phyloP scores from a whole-genome alignment of 2,329 filamentous ascomycete species.

The Monosporascus sp. region DNA sequence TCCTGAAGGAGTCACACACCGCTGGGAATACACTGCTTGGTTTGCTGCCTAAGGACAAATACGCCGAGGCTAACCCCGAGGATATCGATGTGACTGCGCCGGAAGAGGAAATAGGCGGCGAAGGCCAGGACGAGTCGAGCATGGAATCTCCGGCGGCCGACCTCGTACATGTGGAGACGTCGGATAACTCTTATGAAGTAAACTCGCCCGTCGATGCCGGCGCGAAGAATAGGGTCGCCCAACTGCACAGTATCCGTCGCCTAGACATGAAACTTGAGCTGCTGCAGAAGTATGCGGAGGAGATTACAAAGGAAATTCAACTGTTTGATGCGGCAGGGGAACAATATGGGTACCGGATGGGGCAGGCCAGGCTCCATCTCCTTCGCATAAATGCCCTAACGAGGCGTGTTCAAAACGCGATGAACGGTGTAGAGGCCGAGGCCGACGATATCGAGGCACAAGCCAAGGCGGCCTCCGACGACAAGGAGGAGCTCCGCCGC shows the following conservation, averaged over 20 bases:
- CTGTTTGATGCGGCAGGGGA: conserved; percentile 11
- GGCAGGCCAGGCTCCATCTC: conserved; percentile 25
- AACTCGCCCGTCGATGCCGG: background rate
- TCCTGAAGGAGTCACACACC: background rate
- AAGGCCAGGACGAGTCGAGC: conserved; percentile 18
- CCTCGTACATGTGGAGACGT: conserved; percentile 5
- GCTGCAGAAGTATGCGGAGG: conserved; percentile 2
- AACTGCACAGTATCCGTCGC: background rate
- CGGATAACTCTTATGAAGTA: conserved; percentile 3
- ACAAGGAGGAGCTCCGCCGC: conserved; percentile 15
- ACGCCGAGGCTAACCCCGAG: conserved; percentile 31
- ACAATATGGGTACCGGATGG: conserved; percentile 10
- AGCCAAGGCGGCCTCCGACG: conserved; percentile 2
- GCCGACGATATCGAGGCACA: conserved; percentile 27
- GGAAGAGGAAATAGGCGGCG: conserved; percentile 29
- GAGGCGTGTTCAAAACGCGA: conserved; percentile 28
- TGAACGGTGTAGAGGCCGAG: conserved; percentile 32
- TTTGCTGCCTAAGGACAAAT: conserved; percentile 12
- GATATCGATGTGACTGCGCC: conserved; percentile 47
- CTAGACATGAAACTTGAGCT: background rate
- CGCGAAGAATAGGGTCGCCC: background rate
- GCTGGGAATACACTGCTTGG: conserved; percentile 1
- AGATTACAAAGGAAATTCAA: conserved; percentile 3
- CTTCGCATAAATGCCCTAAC: conserved; percentile 26
- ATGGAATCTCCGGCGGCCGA: conserved; percentile 8